phyloP scores from a whole-genome alignment of 1,139 yeast species.

The Sugiyamaella xylanicola region DNA sequence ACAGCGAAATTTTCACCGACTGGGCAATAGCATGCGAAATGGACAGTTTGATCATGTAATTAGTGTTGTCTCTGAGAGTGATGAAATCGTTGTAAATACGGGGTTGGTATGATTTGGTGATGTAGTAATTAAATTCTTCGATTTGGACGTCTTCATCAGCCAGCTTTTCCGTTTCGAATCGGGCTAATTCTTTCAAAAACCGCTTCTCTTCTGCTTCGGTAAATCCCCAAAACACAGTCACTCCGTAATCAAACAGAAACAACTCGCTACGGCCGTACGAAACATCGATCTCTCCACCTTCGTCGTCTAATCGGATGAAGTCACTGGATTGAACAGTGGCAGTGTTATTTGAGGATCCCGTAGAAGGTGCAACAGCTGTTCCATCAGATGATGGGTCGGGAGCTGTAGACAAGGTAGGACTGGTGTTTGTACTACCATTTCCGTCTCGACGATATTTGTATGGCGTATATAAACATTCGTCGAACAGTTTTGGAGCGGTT shows the following conservation, averaged over 20 bases:
- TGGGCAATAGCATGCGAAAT: slow-evolving; percentile 92
- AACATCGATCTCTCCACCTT: slow-evolving; percentile 91
- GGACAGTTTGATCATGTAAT: slow-evolving; percentile 85
- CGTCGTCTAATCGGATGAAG: slow-evolving; percentile 62
- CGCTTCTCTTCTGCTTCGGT: slow-evolving; percentile 80
- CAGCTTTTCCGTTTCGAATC: slow-evolving; percentile 86
- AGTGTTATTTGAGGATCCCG: neutral
- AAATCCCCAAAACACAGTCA: slow-evolving; percentile 94
- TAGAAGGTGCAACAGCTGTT: neutral
- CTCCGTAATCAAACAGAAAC: slow-evolving; percentile 92
- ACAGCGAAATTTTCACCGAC: slow-evolving; percentile 88
- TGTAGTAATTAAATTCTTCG: slow-evolving; percentile 92
- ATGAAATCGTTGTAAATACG: slow-evolving; percentile 93
- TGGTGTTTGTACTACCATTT: slow-evolving; percentile 1
- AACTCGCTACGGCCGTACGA: slow-evolving; percentile 73
- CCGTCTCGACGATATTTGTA: slow-evolving; percentile 71
- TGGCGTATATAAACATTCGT: slow-evolving; percentile 92
- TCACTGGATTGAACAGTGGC: neutral
- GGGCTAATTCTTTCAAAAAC: slow-evolving; percentile 78
- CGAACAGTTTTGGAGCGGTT: slow-evolving; percentile 85
- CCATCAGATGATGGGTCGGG: neutral
- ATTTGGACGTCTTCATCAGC: slow-evolving; percentile 89
- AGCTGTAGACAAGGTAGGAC: slow-evolving; percentile 1
- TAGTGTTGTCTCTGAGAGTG: slow-evolving; percentile 84
- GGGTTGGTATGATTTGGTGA: slow-evolving; percentile 91